Conservation (phyloP, 2,329 filamentous ascomycete species). For the Exophiala calicioides region DNA sequence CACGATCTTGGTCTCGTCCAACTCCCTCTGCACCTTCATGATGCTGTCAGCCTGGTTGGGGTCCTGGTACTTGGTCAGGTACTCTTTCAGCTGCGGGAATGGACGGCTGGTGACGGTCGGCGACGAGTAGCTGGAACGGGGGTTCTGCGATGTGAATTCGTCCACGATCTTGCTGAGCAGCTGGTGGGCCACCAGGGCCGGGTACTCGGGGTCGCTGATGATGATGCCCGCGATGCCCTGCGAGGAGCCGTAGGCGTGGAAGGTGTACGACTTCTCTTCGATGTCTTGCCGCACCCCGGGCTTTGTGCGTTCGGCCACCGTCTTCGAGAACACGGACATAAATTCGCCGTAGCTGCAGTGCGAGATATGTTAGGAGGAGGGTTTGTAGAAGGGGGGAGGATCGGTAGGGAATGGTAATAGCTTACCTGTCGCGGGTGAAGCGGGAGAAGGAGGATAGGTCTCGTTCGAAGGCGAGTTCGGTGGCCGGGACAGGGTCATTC, state of each 20-base stretch:
- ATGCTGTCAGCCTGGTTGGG: conserved; percentile 77
- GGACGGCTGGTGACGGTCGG: conserved; percentile 54
- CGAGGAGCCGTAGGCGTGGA: conserved; percentile 75
- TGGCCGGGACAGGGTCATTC: conserved; percentile 73
- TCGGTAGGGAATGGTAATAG: conserved; percentile 4
- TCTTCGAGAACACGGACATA: conserved; percentile 84
- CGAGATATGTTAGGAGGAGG: conserved; percentile 11
- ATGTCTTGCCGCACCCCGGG: conserved; percentile 83
- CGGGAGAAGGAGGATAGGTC: conserved; percentile 76
- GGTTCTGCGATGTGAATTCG: conserved; percentile 78
- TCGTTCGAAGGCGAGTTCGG: conserved; percentile 75
- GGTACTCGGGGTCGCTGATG: conserved; percentile 75
- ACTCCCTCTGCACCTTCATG: conserved; percentile 91
- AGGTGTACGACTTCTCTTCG: conserved; percentile 77
- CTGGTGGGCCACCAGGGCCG: conserved; percentile 77
- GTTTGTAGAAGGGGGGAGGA: neutral
- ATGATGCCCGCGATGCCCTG: conserved; percentile 75
- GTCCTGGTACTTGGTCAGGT: conserved; percentile 52
- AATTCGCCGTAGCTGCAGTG: conserved; percentile 60
- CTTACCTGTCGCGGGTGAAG: conserved; percentile 73
- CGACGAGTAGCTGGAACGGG: conserved; percentile 65
- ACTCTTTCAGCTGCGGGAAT: conserved; percentile 77
- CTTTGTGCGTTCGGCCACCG: conserved; percentile 79
- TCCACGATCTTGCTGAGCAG: conserved; percentile 84
- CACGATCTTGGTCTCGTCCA: conserved; percentile 96